phyloP scores from a whole-genome alignment of 306 rosid species.

The Malus fusca region DNA sequence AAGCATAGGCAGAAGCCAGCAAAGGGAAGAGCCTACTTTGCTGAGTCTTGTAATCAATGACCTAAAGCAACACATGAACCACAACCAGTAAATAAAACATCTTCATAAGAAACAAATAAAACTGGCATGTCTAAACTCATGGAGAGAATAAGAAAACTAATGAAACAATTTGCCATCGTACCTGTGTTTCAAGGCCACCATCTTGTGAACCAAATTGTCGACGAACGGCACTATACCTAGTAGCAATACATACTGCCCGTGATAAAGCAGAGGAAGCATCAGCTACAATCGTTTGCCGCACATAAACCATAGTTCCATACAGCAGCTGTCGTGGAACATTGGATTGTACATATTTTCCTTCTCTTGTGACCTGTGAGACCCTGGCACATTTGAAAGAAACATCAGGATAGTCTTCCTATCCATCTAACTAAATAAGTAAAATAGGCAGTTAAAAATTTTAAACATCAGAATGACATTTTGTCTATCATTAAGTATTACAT shows the following conservation, averaged over 20 bases:
- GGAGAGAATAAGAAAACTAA: not conserved
- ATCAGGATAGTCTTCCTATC: slow-evolving; percentile 6
- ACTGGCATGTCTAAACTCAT: not conserved
- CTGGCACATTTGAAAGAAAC: slow-evolving; percentile 37
- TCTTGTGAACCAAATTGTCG: slow-evolving; percentile 79
- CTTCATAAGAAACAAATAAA: not conserved
- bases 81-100: not conserved
- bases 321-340: slow-evolving; percentile 80
- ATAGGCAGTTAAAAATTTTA: not conserved
- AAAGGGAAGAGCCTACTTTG: slow-evolving; percentile 91
- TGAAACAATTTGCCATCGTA: slow-evolving; percentile 12
- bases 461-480: slow-evolving; percentile 4
- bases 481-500: slow-evolving; percentile 5
- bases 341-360: slow-evolving; percentile 80
- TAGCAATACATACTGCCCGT: slow-evolving; percentile 93
- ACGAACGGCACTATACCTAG: slow-evolving; percentile 95
- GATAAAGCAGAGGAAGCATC: slow-evolving; percentile 92
- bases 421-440: not conserved
- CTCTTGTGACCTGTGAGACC: slow-evolving; percentile 85
- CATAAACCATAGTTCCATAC: slow-evolving; percentile 92
- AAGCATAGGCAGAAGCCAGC: slow-evolving; percentile 98
- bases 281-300: slow-evolving; percentile 72
- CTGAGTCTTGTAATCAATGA: slow-evolving; percentile 94
- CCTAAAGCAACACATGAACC: slow-evolving; percentile 39
- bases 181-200: slow-evolving; percentile 82